Base-by-base conservation (phyloP, 2,329 filamentous ascomycete genomes). In the Alternaria triticina region DNA sequence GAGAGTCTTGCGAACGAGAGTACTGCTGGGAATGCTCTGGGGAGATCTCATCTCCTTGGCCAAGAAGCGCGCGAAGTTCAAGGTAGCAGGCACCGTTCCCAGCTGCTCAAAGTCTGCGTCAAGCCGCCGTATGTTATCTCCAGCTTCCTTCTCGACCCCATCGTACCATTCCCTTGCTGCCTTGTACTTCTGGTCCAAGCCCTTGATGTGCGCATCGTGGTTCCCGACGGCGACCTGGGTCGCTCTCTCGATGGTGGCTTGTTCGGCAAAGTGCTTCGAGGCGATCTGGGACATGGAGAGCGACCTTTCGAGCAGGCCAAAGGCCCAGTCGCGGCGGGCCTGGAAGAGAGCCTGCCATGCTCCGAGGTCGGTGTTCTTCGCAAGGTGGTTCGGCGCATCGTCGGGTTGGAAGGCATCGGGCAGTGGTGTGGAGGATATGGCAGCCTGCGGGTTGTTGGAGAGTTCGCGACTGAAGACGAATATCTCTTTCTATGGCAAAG, bases 341-440 rank as follows among this genome's bases (percentile, higher is more conserved):
- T 90, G 91, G 83, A 96, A 97, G 22, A 98, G 85, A 47, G 90
- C 88, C 77, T 93, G 92, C 95, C 96, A 99, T 87, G 94, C 90
- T 73, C 90, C 86, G 59, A 97, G 85, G 66, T 94, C 90, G 64
- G 91, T 92, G 65, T 93, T 90, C 74, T 94, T 89, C 46, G 90
- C 86, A 70, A 97, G 91, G 45, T 89, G 91, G 79, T 97, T 94
- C n/a, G 96, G 96, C 44, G 87, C 84, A 27, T 83, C 82, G 20
- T 84, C 81, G 28, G 93, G 89, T 61, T 85, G 84, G 66, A 90
- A 88, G 46, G 87, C 80, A 57, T 85, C 83, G 7, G 86, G 84
- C 81, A 91, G 70, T 69, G 82, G 85, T 62, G 83, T 84, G 36
- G 86, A 87, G 33, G 83, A 74, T 49, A 86, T 83, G 64, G 8